Percentiles rank a stretch among this genome's conserved stretches.
These are phyloP conservation scores for Neurospora discreta DNA, from an alignment of 495 filamentous ascomycete genomes.

Conservation along the genomic window DNA sequence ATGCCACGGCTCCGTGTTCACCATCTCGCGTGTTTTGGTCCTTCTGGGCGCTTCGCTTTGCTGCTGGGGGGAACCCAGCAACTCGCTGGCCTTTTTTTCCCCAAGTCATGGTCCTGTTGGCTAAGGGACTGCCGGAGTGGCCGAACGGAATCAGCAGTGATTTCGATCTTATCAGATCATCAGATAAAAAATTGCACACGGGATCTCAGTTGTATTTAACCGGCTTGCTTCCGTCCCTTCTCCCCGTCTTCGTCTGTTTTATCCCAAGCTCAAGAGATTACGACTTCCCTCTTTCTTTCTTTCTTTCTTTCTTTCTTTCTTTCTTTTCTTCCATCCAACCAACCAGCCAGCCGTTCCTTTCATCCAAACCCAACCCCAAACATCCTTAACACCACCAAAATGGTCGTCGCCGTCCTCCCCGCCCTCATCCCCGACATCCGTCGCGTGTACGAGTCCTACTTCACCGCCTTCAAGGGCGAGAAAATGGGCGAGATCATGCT, in stretches of 20 bases:
- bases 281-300: no score
- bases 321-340: background rate
- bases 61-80: background rate
- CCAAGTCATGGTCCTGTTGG: background rate
- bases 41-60: background rate
- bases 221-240: background rate
- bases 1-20: background rate
- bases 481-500: constrained; percentile 21
- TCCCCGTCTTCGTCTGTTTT: background rate
- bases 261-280: background rate
- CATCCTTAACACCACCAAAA: constrained; percentile 5
- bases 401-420: constrained; percentile 22
- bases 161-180: background rate
- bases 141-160: background rate
- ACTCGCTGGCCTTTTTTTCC: background rate
- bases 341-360: background rate
- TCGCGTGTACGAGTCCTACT: constrained; percentile 26
- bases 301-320: no score
- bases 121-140: background rate
- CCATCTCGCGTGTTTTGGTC: background rate
- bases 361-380: background rate
- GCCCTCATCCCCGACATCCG: constrained; percentile 27
- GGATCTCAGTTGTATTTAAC: background rate
- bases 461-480: constrained; percentile 23
- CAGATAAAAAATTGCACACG: background rate